phyloP scores from a whole-genome alignment of 1,139 yeast species.

The Saccharomyces hybrid region DNA sequence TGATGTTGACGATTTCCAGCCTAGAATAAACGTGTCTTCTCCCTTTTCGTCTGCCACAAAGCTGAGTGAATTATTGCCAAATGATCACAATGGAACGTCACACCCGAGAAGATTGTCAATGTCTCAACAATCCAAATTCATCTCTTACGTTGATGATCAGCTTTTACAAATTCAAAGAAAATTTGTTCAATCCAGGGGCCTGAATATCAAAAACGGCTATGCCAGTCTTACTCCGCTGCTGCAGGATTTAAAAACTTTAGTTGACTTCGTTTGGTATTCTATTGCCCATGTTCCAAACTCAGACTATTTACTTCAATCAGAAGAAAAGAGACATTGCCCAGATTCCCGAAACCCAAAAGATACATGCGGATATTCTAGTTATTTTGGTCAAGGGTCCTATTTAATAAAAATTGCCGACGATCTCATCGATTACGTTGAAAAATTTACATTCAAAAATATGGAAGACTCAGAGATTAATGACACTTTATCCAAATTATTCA shows the following conservation, averaged over 20 bases:
- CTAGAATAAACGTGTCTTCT: slow-evolving; percentile 25
- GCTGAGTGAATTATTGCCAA: slow-evolving; percentile 1
- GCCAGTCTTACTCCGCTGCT: slow-evolving; percentile 38
- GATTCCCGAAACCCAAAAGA: neutral
- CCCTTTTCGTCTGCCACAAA: slow-evolving; percentile 26
- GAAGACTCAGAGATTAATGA: slow-evolving; percentile 14
- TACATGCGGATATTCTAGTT: slow-evolving; percentile 1
- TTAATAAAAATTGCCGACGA: slow-evolving; percentile 58
- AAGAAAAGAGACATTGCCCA: neutral
- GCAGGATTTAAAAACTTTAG: slow-evolving; percentile 39
- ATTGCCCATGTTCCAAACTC: slow-evolving; percentile 34
- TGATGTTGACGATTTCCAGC: slow-evolving; percentile 27
- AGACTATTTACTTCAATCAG: slow-evolving; percentile 20
- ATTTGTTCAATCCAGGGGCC: slow-evolving; percentile 49
- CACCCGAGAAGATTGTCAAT: slow-evolving; percentile 28
- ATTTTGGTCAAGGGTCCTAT: slow-evolving; percentile 56
- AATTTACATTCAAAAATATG: slow-evolving; percentile 34
- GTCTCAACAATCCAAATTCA: slow-evolving; percentile 54
- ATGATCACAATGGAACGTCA: slow-evolving; percentile 6
- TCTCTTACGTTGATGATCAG: slow-evolving; percentile 55
- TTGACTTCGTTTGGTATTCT: slow-evolving; percentile 56
- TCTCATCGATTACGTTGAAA: slow-evolving; percentile 51
- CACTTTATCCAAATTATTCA: slow-evolving; percentile 33
- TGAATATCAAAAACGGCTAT: slow-evolving; percentile 38
- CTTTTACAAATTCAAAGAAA: slow-evolving; percentile 53